These are phyloP conservation scores for Phoma sp. DNA, from an alignment of 2,329 filamentous ascomycete species.

Conservation along the genomic window DNA sequence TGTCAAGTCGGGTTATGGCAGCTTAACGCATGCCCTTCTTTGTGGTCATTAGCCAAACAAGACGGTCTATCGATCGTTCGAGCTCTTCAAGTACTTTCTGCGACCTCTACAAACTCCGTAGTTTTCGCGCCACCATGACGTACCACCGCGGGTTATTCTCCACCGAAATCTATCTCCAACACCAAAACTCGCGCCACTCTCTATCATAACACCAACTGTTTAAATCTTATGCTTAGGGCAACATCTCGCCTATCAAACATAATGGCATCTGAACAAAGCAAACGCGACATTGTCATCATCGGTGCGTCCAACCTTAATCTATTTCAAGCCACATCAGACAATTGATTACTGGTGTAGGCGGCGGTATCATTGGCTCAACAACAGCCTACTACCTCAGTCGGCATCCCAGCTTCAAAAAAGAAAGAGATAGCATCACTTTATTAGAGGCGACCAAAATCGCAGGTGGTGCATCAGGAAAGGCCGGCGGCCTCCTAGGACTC, in stretches of 20 bases:
- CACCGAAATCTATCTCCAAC: slow-evolving; percentile 20
- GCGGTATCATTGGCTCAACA: slow-evolving; percentile 90
- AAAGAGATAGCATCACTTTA: slow-evolving; percentile 78
- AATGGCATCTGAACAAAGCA: slow-evolving; percentile 35
- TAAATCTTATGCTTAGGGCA: slow-evolving; percentile 28
- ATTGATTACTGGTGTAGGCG: slow-evolving; percentile 60
- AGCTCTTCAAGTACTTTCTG: not conserved
- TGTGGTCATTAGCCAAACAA: no score
- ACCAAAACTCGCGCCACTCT: slow-evolving; percentile 24
- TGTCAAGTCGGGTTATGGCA: no score
- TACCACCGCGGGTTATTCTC: slow-evolving; percentile 13
- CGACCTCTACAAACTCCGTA: no score
- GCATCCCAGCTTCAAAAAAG: slow-evolving; percentile 78
- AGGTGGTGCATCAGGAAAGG: slow-evolving; percentile 92
- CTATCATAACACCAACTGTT: not conserved
- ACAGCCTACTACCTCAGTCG: slow-evolving; percentile 90
- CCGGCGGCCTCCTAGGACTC: slow-evolving; percentile 84
- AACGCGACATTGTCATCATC: slow-evolving; percentile 46
- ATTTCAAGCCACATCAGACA: not conserved
- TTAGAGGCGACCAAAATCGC: slow-evolving; percentile 87
- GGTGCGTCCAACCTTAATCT: slow-evolving; percentile 22
- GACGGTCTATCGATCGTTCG: not conserved
- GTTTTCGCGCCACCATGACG: slow-evolving; percentile 22
- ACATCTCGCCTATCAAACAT: slow-evolving; percentile 22
- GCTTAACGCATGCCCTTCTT: no score